Conservation (phyloP, 2,329 filamentous ascomycete species). For the Colletotrichum navitas region DNA sequence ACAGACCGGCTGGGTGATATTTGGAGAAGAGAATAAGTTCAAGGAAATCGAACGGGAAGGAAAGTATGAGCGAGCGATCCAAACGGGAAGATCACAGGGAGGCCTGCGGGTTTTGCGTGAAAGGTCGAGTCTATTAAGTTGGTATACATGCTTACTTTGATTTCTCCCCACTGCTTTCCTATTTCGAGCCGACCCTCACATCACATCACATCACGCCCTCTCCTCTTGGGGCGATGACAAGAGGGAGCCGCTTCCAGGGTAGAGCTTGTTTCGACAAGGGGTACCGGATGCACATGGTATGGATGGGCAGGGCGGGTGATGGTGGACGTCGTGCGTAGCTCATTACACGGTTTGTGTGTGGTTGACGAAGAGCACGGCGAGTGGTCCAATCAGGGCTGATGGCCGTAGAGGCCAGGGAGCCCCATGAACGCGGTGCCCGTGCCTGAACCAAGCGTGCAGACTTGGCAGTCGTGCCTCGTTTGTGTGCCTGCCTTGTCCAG, state of each 20-base stretch:
- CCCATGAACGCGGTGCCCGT: conserved; percentile 9
- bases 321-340: neutral
- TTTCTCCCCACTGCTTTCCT: neutral
- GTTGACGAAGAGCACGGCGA: neutral
- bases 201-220: neutral
- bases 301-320: neutral
- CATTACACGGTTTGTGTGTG: neutral
- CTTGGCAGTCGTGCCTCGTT: conserved; percentile 1
- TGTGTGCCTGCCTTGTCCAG: neutral
- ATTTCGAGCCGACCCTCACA: neutral
- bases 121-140: conserved; percentile 37
- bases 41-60: conserved; percentile 30
- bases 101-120: conserved; percentile 20
- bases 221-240: conserved; percentile 30
- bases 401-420: neutral
- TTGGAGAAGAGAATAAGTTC: neutral
- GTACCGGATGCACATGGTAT: neutral
- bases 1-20: conserved; percentile 35
- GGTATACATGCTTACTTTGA: conserved; percentile 33
- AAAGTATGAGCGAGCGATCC: conserved; percentile 40
- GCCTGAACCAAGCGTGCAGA: conserved; percentile 9
- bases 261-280: conserved; percentile 40
- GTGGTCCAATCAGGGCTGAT: neutral
- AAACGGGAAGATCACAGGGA: conserved; percentile 39
- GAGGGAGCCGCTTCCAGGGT: conserved; percentile 27